A percentile compares a stretch with the other conserved stretches of the same genome.
These are phyloP conservation scores for slime mould (Dictyostelium discoideum) DNA, from an alignment of 78 protist genomes.

Conservation along the genomic window dicty_2.7 NC_007088.5:1496001-1496500, in stretches of 20 bases:
- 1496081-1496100: too few species aligned
- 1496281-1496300: neutral
- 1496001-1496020: neutral
- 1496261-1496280: neutral
- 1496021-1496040: constrained; percentile 40
- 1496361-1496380: neutral
- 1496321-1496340: neutral
- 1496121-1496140: neutral
- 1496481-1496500: neutral
- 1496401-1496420: constrained; percentile 44
- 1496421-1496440: constrained; percentile 14
- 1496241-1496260: neutral
- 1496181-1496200: neutral
- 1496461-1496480: neutral
- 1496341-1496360: neutral
- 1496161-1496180: neutral
- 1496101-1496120: too few species aligned
- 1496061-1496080: neutral
- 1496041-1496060: constrained; percentile 32
- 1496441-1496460: neutral
- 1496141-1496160: neutral
- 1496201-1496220: neutral
- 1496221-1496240: neutral
- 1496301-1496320: neutral
- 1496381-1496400: constrained; percentile 12